These are phyloP conservation scores for Coemansia javaensis DNA, from an alignment of 192 early-diverging fungal genomes.

Conservation along the genomic window DNA sequence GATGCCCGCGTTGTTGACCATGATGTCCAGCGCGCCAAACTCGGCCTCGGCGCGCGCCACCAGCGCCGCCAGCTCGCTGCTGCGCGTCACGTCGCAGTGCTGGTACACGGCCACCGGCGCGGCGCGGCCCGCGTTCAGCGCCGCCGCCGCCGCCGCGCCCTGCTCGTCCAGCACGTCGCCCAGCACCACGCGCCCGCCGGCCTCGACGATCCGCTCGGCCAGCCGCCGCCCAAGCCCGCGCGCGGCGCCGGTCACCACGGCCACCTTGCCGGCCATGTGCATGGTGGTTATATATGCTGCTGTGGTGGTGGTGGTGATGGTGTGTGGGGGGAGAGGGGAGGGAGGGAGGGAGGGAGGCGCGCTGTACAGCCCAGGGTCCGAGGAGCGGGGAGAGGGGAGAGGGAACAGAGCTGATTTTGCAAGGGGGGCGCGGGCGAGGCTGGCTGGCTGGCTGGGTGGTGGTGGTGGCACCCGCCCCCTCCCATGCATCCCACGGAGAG, in stretches of 20 bases:
- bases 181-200: slow-evolving; percentile 61
- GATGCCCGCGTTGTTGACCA: slow-evolving; percentile 65
- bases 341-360: no score
- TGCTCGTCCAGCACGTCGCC: slow-evolving; percentile 55
- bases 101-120: slow-evolving; percentile 31
- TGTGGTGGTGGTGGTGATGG: no score
- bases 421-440: no score
- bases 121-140: slow-evolving; percentile 21
- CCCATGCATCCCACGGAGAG: no score
- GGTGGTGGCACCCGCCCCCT: no score
- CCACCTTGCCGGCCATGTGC: slow-evolving; percentile 56
- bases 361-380: no score
- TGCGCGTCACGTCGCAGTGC: slow-evolving; percentile 52
- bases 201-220: slow-evolving; percentile 53
- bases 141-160: slow-evolving; percentile 27
- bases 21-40: slow-evolving; percentile 60
- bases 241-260: slow-evolving; percentile 66
- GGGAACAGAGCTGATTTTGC: no score
- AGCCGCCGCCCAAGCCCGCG: slow-evolving; percentile 66
- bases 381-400: no score
- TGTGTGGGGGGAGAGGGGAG: no score
- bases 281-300: no score
- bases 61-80: slow-evolving; percentile 27
- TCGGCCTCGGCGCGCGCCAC: slow-evolving; percentile 40
- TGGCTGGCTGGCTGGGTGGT: no score